A percentile compares a stretch with the other conserved stretches of the same genome.
These are phyloP conservation scores for Cladophialophora immunda DNA, from an alignment of 2,329 filamentous ascomycete species.

Conservation along the genomic window DNA sequence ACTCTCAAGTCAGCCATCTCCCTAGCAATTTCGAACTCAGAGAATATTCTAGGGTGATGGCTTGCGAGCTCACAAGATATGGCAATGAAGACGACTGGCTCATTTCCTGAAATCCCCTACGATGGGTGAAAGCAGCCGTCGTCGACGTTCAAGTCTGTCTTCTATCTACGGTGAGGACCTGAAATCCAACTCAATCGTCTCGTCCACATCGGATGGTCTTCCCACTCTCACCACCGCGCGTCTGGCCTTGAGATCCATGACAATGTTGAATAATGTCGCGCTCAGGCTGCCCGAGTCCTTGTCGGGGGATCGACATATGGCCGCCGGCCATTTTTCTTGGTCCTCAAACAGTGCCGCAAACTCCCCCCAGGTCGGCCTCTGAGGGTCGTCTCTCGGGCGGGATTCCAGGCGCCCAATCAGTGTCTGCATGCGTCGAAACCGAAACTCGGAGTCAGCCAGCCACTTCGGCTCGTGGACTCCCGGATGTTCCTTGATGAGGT, in stretches of 20 bases:
- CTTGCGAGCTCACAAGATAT: too few species aligned
- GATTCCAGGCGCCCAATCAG: slow-evolving; percentile 38
- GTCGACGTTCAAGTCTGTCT: too few species aligned
- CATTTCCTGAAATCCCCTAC: too few species aligned
- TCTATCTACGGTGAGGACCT: background rate
- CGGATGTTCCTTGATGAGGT: slow-evolving; percentile 46
- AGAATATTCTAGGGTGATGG: too few species aligned
- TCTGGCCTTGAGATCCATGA: slow-evolving; percentile 47
- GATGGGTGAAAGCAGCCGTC: too few species aligned
- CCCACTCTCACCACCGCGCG: slow-evolving; percentile 44
- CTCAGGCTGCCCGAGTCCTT: slow-evolving; percentile 39
- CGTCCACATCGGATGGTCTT: slow-evolving; percentile 37
- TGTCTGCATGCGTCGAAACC: slow-evolving; percentile 44
- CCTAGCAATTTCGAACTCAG: too few species aligned
- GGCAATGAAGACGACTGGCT: too few species aligned
- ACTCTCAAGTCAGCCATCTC: too few species aligned
- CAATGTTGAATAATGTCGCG: slow-evolving; percentile 49
- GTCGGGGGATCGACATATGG: slow-evolving; percentile 45
- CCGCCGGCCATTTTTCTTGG: slow-evolving; percentile 47
- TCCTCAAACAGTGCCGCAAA: slow-evolving; percentile 48
- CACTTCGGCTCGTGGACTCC: slow-evolving; percentile 13
- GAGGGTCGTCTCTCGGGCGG: background rate
- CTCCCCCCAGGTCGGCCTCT: slow-evolving; percentile 29
- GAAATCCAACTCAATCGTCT: slow-evolving; percentile 10
- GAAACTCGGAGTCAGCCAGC: slow-evolving; percentile 36